Conservation (phyloP, 2,329 filamentous ascomycete species). For the Acarospora socialis region DNA sequence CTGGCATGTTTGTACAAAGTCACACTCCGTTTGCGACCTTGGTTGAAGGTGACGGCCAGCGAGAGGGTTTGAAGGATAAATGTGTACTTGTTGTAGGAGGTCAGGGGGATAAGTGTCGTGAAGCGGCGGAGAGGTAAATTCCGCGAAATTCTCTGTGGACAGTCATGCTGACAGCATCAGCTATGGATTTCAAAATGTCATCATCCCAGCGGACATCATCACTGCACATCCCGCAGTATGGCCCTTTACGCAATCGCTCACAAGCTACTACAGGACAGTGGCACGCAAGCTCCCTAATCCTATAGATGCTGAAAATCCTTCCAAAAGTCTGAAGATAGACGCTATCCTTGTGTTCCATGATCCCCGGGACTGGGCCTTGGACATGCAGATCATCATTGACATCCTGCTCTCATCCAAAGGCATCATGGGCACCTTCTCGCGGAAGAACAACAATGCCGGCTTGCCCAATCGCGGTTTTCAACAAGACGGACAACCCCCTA, state of each 20-base stretch:
- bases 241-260: slow-evolving; percentile 62
- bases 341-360: slow-evolving; percentile 92
- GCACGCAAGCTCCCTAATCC: slow-evolving; percentile 43
- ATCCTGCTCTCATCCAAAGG: slow-evolving; percentile 66
- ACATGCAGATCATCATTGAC: slow-evolving; percentile 73
- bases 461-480: slow-evolving; percentile 68
- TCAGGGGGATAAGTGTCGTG: slow-evolving; percentile 50
- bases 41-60: slow-evolving; percentile 42
- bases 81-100: slow-evolving; percentile 64
- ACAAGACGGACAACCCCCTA: slow-evolving; percentile 59
- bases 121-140: slow-evolving; percentile 52
- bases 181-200: slow-evolving; percentile 66
- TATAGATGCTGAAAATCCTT: slow-evolving; percentile 30
- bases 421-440: slow-evolving; percentile 63
- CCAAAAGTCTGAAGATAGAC: slow-evolving; percentile 58
- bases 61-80: slow-evolving; percentile 41
- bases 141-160: slow-evolving; percentile 1
- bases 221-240: slow-evolving; percentile 59
- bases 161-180: slow-evolving; percentile 18
- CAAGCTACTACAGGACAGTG: slow-evolving; percentile 44
- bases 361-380: slow-evolving; percentile 87
- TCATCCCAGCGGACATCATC: slow-evolving; percentile 76
- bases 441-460: slow-evolving; percentile 49
- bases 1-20: slow-evolving; percentile 66
- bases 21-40: slow-evolving; percentile 79